A percentile compares a stretch with the other conserved stretches of the same genome.
Conservation (phyloP, 2,329 filamentous ascomycete genomes). For the Blastomyces gilchristii region DNA sequence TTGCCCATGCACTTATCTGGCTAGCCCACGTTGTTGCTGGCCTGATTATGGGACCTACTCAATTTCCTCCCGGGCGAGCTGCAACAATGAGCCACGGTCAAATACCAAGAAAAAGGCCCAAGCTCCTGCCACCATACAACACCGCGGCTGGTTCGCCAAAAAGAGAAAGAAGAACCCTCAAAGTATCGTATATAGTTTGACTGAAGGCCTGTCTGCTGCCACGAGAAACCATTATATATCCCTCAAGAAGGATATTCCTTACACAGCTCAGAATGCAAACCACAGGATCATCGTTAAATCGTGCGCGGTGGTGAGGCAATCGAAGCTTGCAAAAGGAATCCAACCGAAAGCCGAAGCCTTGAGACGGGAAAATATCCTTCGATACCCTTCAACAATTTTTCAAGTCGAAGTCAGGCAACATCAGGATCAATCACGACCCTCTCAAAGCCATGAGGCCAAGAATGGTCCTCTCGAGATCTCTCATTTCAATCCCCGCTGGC, state of each 20-base stretch:
- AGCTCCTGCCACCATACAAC: too few species aligned
- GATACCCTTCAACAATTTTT: background rate
- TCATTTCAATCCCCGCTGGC: background rate
- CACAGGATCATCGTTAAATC: background rate
- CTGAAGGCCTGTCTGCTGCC: too few species aligned
- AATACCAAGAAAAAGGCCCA: background rate
- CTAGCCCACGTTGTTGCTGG: too few species aligned
- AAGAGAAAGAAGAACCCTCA: background rate
- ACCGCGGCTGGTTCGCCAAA: background rate
- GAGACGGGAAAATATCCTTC: background rate
- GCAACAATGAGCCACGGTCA: background rate
- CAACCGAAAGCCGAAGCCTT: background rate
- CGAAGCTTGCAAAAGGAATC: background rate
- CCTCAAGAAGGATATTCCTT: background rate
- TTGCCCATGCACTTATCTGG: too few species aligned
- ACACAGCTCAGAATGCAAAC: background rate
- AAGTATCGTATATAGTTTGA: background rate
- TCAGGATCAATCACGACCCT: background rate
- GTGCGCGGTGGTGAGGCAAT: background rate
- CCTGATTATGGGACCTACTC: too few species aligned
- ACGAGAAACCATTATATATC: background rate
- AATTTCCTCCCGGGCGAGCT: too few species aligned
- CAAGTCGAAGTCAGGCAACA: background rate
- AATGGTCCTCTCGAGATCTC: constrained; percentile 7
- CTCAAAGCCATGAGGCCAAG: constrained; percentile 9